Evolutionary conservation across 2,329 filamentous ascomycete genomes (phyloP).

Genomic region (Clonostachys chloroleuca): DNA sequence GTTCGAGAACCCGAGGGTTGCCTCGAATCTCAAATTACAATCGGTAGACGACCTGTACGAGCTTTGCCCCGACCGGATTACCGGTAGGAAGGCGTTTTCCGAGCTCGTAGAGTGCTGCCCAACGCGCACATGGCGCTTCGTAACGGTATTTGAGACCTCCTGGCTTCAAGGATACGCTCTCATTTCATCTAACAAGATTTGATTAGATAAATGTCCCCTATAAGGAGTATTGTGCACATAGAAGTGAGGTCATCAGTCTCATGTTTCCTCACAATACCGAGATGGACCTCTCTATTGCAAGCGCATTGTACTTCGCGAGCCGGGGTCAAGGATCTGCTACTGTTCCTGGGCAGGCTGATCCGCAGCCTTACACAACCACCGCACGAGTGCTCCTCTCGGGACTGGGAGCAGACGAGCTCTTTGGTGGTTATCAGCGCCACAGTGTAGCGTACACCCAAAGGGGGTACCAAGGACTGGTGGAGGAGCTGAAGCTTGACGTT

Average conservation of each 20-base stretch:
- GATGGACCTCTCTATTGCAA: constrained; percentile 95
- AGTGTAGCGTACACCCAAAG: constrained; percentile 66
- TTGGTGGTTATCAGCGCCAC: constrained; percentile 88
- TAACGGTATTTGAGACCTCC: constrained; percentile 47
- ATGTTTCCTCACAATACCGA: constrained; percentile 96
- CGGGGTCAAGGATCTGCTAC: constrained; percentile 58
- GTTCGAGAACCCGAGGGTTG: constrained; percentile 86
- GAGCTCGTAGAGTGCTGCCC: constrained; percentile 71
- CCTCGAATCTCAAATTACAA: constrained; percentile 40
- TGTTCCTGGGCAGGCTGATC: constrained; percentile 13
- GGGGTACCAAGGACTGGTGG: constrained; percentile 67
- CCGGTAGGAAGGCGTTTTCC: constrained; percentile 73
- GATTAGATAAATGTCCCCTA: constrained; percentile 75
- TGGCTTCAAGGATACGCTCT: not conserved
- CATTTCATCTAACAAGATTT: constrained; percentile 1
- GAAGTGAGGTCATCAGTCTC: constrained; percentile 64
- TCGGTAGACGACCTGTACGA: constrained; percentile 56
- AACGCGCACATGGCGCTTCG: constrained; percentile 72
- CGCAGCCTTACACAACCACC: constrained; percentile 54
- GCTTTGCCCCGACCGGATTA: constrained; percentile 84
- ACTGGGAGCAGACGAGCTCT: constrained; percentile 91
- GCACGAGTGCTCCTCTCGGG: constrained; percentile 87
- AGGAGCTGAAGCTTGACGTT: constrained; percentile 84
- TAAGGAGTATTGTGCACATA: constrained; percentile 64
- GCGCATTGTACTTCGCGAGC: constrained; percentile 91